Percentiles rank a stretch among this genome's conserved stretches.
phyloP scores from a whole-genome alignment of 192 early-diverging fungal species.

The Phycomyces blakesleeanus region DNA sequence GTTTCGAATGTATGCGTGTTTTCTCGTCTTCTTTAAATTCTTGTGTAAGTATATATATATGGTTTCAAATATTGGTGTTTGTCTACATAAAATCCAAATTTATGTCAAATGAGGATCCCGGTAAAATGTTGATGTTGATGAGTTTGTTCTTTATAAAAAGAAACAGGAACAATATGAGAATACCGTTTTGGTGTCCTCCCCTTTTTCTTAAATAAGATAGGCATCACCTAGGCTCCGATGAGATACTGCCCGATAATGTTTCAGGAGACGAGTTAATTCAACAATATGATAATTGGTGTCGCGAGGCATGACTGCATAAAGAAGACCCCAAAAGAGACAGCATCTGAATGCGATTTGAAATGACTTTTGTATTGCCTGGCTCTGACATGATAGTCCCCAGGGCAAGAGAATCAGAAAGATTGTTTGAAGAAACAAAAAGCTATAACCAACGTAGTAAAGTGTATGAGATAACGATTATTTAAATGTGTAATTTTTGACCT shows the following conservation, averaged over 20 bases:
- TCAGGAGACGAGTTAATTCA: background rate
- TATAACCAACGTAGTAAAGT: background rate
- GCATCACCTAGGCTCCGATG: background rate
- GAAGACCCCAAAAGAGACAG: background rate
- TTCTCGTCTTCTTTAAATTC: too few relatives aligned
- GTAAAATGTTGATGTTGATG: too few relatives aligned
- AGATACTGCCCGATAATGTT: background rate
- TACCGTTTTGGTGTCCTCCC: too few relatives aligned
- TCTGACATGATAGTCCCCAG: background rate
- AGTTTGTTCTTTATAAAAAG: too few relatives aligned
- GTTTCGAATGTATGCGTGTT: too few relatives aligned
- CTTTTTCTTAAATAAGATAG: background rate
- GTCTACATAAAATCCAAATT: too few relatives aligned
- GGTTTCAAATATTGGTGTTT: too few relatives aligned
- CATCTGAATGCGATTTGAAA: background rate
- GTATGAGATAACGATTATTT: too few relatives aligned
- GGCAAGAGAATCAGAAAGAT: background rate
- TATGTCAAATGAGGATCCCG: too few relatives aligned
- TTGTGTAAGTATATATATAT: too few relatives aligned
- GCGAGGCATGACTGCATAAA: background rate
- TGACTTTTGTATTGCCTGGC: background rate
- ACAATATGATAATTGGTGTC: background rate
- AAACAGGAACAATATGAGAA: too few relatives aligned
- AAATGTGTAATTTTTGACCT: too few relatives aligned
- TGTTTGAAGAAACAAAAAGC: background rate